Percentiles rank a stretch among this genome's conserved stretches.
These are phyloP conservation scores for Helianthus tuberosus DNA, from an alignment of 129 eudicot species.

Conservation along the genomic window DNA sequence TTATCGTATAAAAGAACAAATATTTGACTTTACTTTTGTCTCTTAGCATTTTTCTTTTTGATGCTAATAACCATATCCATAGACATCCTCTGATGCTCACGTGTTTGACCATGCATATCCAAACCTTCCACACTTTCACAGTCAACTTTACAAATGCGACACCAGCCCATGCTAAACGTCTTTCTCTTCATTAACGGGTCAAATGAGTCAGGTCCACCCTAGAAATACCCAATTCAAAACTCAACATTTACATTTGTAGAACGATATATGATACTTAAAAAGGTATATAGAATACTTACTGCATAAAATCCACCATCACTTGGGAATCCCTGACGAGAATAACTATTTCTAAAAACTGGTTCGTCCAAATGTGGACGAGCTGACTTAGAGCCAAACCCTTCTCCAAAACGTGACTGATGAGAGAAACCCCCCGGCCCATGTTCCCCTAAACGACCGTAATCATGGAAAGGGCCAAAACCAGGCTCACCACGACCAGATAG, in stretches of 20 bases:
- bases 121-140: constrained; percentile 93
- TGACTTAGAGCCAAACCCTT: constrained; percentile 44
- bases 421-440: constrained; percentile 53
- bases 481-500: constrained; percentile 55
- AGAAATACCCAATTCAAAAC: constrained; percentile 16
- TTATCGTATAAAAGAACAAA: constrained; percentile 3
- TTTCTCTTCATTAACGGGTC: constrained; percentile 71
- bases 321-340: constrained; percentile 50
- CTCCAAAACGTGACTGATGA: constrained; percentile 53
- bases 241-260: constrained; percentile 16
- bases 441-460: constrained; percentile 56
- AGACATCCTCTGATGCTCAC: constrained; percentile 90
- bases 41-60: constrained; percentile 76
- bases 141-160: constrained; percentile 90
- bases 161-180: constrained; percentile 76
- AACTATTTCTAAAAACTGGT: constrained; percentile 74
- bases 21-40: constrained; percentile 59
- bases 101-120: constrained; percentile 90
- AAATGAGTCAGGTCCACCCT: constrained; percentile 73
- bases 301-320: constrained; percentile 58
- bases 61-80: constrained; percentile 86
- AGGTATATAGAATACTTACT: constrained; percentile 47
- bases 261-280: constrained; percentile 17
- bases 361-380: constrained; percentile 67
- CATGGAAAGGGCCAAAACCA: constrained; percentile 54